These are phyloP conservation scores for Cyclocybe cylindracea DNA, from an alignment of 768 basidiomycete species.

Conservation along the genomic window DNA sequence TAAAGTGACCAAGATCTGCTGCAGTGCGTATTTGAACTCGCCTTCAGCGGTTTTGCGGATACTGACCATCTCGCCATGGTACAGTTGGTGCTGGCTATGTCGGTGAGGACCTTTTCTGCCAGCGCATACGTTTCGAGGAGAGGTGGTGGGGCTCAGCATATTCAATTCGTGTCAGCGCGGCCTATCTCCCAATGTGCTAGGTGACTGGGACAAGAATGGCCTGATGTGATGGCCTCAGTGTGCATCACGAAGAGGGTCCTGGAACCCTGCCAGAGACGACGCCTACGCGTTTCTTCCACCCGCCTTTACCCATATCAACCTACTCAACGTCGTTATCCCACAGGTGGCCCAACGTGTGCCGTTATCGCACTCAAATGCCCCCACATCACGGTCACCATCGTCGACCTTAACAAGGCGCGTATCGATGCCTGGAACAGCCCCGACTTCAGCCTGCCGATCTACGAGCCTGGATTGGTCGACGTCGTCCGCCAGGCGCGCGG, in stretches of 20 bases:
- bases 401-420: slow-evolving; percentile 93
- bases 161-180: not conserved
- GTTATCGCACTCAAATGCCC: slow-evolving; percentile 95
- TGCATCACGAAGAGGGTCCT: too few species aligned
- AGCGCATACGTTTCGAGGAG: too few species aligned
- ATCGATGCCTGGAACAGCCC: slow-evolving; percentile 96
- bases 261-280: too few species aligned
- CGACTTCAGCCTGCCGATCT: slow-evolving; percentile 88
- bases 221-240: too few species aligned
- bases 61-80: slow-evolving; percentile 11
- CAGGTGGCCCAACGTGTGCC: slow-evolving; percentile 94
- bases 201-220: not conserved
- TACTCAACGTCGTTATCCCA: slow-evolving; percentile 8
- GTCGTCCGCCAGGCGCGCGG: slow-evolving; percentile 88
- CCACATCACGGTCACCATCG: slow-evolving; percentile 93
- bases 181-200: slow-evolving; percentile 1
- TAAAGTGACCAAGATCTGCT: slow-evolving; percentile 81
- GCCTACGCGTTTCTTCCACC: too few species aligned
- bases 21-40: slow-evolving; percentile 58
- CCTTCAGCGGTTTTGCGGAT: slow-evolving; percentile 6
- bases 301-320: slow-evolving; percentile 1
- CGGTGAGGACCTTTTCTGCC: slow-evolving; percentile 50
- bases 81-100: slow-evolving; percentile 92
- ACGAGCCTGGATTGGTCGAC: slow-evolving; percentile 93
- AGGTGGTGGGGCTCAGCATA: too few species aligned